These are phyloP conservation scores for Chrysoporthe puriensis DNA, from an alignment of 2,329 filamentous ascomycete species.

Conservation along the genomic window DNA sequence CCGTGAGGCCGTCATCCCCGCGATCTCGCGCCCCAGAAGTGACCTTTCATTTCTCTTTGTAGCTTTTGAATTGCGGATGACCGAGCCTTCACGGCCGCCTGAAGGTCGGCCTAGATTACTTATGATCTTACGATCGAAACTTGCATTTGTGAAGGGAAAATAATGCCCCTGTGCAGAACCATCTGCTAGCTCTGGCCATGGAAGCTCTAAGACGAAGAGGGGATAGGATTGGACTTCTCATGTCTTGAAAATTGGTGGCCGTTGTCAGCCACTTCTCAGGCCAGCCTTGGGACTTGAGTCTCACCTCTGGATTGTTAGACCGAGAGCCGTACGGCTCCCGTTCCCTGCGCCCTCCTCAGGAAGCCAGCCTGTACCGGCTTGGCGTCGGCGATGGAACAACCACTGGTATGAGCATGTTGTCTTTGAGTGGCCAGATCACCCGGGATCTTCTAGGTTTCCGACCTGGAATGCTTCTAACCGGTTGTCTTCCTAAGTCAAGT, in stretches of 20 bases:
- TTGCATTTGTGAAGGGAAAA: neutral
- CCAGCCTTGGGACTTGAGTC: neutral
- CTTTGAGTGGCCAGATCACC: too few species aligned
- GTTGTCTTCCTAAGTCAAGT: neutral
- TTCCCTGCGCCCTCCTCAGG: neutral
- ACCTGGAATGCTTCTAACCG: neutral
- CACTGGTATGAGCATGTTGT: conserved; percentile 3
- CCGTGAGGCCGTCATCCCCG: neutral
- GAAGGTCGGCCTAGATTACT: neutral
- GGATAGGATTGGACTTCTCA: neutral
- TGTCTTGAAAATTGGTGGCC: conserved; percentile 1
- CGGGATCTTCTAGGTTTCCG: neutral
- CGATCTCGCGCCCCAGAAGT: neutral
- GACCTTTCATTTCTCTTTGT: neutral
- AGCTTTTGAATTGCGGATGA: neutral
- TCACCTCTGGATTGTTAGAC: neutral
- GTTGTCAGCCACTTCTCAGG: neutral
- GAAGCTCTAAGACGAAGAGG: neutral
- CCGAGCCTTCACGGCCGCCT: neutral
- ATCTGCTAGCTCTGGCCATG: neutral
- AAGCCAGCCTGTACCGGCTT: neutral
- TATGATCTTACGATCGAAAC: neutral
- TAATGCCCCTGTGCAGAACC: neutral
- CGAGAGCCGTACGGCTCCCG: neutral
- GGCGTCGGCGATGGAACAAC: neutral